Conservation (phyloP, 164 flowering plant genomes). For the Piper betle region DNA sequence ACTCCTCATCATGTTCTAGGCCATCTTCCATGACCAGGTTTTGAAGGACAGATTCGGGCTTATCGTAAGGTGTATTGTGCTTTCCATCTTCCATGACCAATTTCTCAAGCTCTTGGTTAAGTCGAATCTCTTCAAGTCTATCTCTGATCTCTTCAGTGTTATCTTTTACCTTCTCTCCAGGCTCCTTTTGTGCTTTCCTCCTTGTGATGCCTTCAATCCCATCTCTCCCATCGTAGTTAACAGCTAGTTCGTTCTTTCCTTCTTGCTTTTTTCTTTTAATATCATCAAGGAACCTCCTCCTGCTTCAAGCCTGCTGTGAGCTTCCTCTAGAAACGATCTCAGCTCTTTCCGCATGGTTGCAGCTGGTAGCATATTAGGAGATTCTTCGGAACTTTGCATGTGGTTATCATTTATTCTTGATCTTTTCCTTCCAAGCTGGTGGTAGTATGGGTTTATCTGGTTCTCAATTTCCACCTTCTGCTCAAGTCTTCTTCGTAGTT, state of each 20-base stretch:
- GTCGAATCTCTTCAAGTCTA: slow-evolving; percentile 11
- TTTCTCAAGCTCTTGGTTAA: slow-evolving; percentile 27
- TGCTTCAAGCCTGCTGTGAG: slow-evolving; percentile 43
- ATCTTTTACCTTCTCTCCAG: no score
- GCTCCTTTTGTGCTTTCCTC: no score
- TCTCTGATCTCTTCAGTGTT: slow-evolving; percentile 1
- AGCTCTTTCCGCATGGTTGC: slow-evolving; percentile 39
- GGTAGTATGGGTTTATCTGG: slow-evolving; percentile 50
- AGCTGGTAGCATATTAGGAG: slow-evolving; percentile 28
- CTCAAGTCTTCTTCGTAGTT: slow-evolving; percentile 56
- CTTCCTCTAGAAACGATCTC: slow-evolving; percentile 65
- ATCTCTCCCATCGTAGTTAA: neutral
- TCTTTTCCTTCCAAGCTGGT: slow-evolving; percentile 73
- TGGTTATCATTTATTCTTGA: slow-evolving; percentile 48
- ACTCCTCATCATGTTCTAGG: slow-evolving; percentile 67
- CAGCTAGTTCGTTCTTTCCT: slow-evolving; percentile 4
- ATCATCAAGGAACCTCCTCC: slow-evolving; percentile 19
- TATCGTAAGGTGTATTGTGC: slow-evolving; percentile 1
- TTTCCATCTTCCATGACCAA: slow-evolving; percentile 20
- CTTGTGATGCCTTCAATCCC: slow-evolving; percentile 7
- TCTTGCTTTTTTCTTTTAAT: slow-evolving; percentile 14
- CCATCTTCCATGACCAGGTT: slow-evolving; percentile 13
- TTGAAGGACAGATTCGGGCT: slow-evolving; percentile 15
- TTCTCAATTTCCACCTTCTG: slow-evolving; percentile 69
- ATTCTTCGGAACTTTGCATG: slow-evolving; percentile 19